Evolutionary conservation across 768 basidiomycete species (phyloP), one percentile per base, ranked within the genome.

Genomic region (Pleurotus giganteus): DNA sequence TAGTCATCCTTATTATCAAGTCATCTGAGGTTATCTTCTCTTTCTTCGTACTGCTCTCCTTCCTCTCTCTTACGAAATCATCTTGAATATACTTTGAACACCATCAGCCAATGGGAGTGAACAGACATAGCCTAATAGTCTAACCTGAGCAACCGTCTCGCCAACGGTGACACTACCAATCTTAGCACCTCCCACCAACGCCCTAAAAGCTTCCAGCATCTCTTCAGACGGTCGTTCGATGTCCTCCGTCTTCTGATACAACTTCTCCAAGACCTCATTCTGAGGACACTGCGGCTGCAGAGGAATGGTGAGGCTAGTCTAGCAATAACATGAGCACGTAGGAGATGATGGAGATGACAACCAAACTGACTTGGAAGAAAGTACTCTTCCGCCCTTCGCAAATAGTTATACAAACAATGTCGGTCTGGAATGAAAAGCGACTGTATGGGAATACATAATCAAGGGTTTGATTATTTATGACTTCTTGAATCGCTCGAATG

Each of bases 361-460:
- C 41, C 12, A 15, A 26, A 27, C 34, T 21, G 54, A 88, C 89
- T 77, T 83, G 76, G 66, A 91, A 87, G 63, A 94, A 85, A 1
- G 85, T 73, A 60, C 88, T 90, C 67, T 82, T 84, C 56, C 74
- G 74, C 27, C 90, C 88, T 55, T 85, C 78, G 36, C 78, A 76
- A 8, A 87, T 68, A 0, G 88, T 68, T 17, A 93, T 58, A 56
- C 85, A 81, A n/a, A 69, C 75, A n/a, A 89, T 68, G 60, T 91
- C 89, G 0, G 89, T 91, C 17, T 83, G 75, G 61, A 94, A 92
- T 6, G 76, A 67, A 66, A 87, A 92, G 55, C 65, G 75, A 64
- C 84, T 88, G 67, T 82, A 93, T 1, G 91, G 91, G 63, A 91
- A 94, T 29, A 77, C 66, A 63, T 93, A 94, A 21, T 84, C 78